Percentiles rank a stretch among this genome's conserved stretches.
Conservation (phyloP, 2,329 filamentous ascomycete genomes). For the Fusarium cyanostomum region DNA sequence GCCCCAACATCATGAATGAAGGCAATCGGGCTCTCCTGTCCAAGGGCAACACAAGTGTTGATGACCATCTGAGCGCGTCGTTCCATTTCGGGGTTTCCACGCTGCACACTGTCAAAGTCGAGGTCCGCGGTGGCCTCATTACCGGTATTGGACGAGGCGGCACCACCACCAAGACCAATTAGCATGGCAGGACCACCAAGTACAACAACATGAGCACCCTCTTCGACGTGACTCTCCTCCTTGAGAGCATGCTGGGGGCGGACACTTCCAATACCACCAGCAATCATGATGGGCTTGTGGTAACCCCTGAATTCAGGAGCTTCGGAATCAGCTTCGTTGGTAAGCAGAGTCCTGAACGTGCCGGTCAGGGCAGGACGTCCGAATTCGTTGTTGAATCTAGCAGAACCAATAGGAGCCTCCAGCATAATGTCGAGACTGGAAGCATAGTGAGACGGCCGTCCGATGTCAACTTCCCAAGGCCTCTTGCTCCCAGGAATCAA, state of each 20-base stretch:
- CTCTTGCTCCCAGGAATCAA: constrained; percentile 83
- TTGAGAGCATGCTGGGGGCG: constrained; percentile 92
- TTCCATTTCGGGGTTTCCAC: constrained; percentile 97
- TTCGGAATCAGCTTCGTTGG: constrained; percentile 59
- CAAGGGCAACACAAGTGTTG: constrained; percentile 88
- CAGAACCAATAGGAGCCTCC: constrained; percentile 93
- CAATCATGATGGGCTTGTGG: constrained; percentile 99
- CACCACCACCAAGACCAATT: constrained; percentile 94
- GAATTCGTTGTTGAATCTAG: constrained; percentile 98
- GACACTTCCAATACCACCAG: constrained; percentile 92
- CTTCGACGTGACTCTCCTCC: constrained; percentile 77
- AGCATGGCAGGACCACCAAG: constrained; percentile 97
- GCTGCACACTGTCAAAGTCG: constrained; percentile 96
- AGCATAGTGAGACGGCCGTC: constrained; percentile 90
- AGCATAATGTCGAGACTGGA: constrained; percentile 97
- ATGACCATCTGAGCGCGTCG: constrained; percentile 97
- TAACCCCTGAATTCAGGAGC: constrained; percentile 82
- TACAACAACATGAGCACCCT: constrained; percentile 91
- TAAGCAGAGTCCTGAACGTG: constrained; percentile 90
- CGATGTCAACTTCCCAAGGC: constrained; percentile 92
- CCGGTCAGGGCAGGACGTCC: constrained; percentile 88
- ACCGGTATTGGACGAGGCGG: constrained; percentile 89
- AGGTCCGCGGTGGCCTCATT: constrained; percentile 90
- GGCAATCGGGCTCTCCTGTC: constrained; percentile 85
- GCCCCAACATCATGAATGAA: constrained; percentile 99